Base-by-base conservation (phyloP, 2,329 filamentous ascomycete genomes). In the Waltergamsia citrina region DNA sequence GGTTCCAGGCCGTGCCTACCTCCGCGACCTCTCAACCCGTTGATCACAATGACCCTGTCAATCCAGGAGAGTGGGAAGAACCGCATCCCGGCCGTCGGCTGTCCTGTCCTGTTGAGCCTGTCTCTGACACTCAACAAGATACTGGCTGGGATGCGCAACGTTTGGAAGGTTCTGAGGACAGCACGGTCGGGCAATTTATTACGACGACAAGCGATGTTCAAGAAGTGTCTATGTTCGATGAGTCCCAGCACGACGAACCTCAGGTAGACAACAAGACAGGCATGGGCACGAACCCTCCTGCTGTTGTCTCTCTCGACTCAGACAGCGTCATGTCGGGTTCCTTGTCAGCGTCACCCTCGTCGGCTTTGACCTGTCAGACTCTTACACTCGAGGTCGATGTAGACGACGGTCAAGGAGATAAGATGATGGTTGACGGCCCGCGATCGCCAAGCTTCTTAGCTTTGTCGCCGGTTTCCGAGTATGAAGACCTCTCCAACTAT, bases 1-100 rank as follows among this genome's bases (percentile, higher is more conserved):
- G 64, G 57, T 67, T 53, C 59, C 67, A 74, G 71, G 71, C 62
- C 68, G 65, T 66, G 64, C 59, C 66, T 60, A 56, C 57, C 59
- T 59, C 61, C 51, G 52, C 52, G 50, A 46, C 57, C 54, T 42
- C 45, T 35, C 38, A 41, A 34, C 37, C 39, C 39, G 45, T 33
- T 36, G 39, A 45, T 10, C 29, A 30, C 15, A 21, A 26, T 16
- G 10, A 19, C 21, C 29, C 29, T n/a, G 25, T 27, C 11, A 33
- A 19, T 8, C 33, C 33, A 33, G 29, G 17, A 28, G 48, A 48
- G 27, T 66, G 64, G 57, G 61, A 63, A 46, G 63, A 67, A 45
- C 60, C 63, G 19, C 63, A 68, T 45, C 60, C 61, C 40, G 67
- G 64, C 41, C 53, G 59, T 39, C 58, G 56, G 34, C 43, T 67